Conservation (phyloP, 176 grass and related monocot genomes). For the Otatea glauca region DNA sequence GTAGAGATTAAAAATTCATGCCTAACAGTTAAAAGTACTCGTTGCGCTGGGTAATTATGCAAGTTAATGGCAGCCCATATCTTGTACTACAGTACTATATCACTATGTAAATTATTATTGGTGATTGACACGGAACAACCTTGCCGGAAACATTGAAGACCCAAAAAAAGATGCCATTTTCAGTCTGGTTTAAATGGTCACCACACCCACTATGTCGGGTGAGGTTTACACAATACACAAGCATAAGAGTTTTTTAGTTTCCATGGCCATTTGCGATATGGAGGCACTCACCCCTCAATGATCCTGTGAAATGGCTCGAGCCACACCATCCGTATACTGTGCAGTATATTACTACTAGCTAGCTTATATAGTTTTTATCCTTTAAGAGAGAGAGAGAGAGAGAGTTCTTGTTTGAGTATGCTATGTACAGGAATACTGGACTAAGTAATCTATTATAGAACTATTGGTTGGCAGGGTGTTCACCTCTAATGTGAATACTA, state of each 20-base stretch:
- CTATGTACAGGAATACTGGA: background rate
- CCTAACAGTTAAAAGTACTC: background rate
- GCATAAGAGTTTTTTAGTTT: background rate
- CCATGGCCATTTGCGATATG: background rate
- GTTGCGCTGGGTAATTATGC: background rate
- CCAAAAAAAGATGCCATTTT: background rate
- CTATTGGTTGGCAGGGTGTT: constrained; percentile 25
- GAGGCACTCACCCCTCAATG: background rate
- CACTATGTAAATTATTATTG: constrained; percentile 7
- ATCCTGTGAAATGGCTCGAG: constrained; percentile 18
- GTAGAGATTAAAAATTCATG: background rate
- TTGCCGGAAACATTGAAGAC: background rate
- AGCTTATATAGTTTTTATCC: background rate
- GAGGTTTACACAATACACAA: background rate
- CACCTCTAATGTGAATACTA: constrained; percentile 27
- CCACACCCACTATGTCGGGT: background rate
- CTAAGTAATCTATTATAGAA: background rate
- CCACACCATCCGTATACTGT: background rate
- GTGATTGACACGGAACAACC: background rate
- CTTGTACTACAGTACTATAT: background rate
- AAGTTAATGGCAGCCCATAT: background rate
- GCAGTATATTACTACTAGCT: background rate
- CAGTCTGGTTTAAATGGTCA: background rate
- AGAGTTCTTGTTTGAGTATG: background rate
- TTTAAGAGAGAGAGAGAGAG: background rate